Evolutionary conservation across 164 flowering plant genomes (phyloP).

Genomic region (Buxus sempervirens): DNA sequence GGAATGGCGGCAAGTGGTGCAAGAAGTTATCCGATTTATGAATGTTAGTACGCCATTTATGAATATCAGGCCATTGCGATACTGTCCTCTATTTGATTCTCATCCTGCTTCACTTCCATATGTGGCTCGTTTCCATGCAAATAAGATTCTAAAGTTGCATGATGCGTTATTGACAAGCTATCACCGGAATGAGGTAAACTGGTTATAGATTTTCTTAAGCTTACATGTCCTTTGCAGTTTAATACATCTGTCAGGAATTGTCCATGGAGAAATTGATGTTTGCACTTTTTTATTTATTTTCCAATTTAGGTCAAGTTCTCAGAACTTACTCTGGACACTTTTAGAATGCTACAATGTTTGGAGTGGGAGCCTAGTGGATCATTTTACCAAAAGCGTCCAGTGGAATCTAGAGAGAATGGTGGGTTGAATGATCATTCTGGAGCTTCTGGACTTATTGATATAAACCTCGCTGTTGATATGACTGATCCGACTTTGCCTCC

Average conservation of each 20-base stretch:
- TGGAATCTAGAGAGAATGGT: slow-evolving; percentile 60
- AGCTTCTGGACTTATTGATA: slow-evolving; percentile 75
- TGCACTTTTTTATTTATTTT: slow-evolving; percentile 8
- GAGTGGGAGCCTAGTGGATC: slow-evolving; percentile 98
- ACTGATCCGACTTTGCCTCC: slow-evolving; percentile 83
- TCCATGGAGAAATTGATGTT: not conserved
- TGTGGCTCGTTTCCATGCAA: slow-evolving; percentile 83
- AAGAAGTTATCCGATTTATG: slow-evolving; percentile 78
- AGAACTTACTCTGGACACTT: slow-evolving; percentile 84
- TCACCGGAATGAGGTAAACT: slow-evolving; percentile 81
- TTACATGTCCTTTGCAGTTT: slow-evolving; percentile 1
- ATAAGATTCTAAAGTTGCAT: slow-evolving; percentile 63
- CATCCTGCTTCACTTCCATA: slow-evolving; percentile 60
- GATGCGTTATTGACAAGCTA: slow-evolving; percentile 88
- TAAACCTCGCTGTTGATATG: slow-evolving; percentile 74
- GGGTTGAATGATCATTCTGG: slow-evolving; percentile 50
- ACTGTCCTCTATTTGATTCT: slow-evolving; percentile 55
- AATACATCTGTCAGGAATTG: not conserved
- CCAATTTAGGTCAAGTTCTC: slow-evolving; percentile 82
- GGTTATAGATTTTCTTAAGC: slow-evolving; percentile 4
- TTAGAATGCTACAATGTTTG: slow-evolving; percentile 92
- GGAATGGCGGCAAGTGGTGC: slow-evolving; percentile 89
- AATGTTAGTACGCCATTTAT: slow-evolving; percentile 47
- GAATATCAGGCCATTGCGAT: slow-evolving; percentile 68
- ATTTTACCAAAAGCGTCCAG: slow-evolving; percentile 58